phyloP scores from a whole-genome alignment of 345 rosid species.

The Murraya paniculata region DNA sequence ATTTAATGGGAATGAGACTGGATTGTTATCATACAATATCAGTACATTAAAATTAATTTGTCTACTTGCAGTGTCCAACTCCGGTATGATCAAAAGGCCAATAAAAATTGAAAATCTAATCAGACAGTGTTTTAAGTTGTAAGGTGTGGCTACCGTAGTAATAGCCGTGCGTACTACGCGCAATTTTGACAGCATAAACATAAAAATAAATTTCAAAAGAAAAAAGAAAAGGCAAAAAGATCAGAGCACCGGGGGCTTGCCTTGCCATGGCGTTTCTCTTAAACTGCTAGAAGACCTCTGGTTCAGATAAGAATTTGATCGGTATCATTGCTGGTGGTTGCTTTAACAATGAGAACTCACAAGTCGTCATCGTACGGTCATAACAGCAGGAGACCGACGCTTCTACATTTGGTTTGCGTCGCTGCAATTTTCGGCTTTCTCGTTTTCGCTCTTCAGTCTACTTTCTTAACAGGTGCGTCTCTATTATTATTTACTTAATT shows the following conservation, averaged over 20 bases:
- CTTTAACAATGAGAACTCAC: constrained; percentile 41
- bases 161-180: too few relatives aligned
- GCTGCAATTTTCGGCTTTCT: constrained; percentile 53
- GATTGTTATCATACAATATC: too few relatives aligned
- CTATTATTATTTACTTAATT: background rate
- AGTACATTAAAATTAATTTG: too few relatives aligned
- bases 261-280: background rate
- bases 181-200: too few relatives aligned
- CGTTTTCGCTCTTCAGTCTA: constrained; percentile 62
- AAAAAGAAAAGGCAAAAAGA: too few relatives aligned
- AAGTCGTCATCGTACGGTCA: constrained; percentile 19
- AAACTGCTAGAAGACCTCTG: background rate
- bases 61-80: too few relatives aligned
- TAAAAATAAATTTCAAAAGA: too few relatives aligned
- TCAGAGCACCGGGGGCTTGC: background rate
- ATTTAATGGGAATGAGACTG: too few relatives aligned
- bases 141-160: too few relatives aligned
- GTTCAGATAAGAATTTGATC: background rate
- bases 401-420: constrained; percentile 54
- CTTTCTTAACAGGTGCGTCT: constrained; percentile 60
- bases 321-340: background rate
- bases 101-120: too few relatives aligned
- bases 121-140: too few relatives aligned
- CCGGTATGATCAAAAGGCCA: too few relatives aligned
- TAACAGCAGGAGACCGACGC: constrained; percentile 46